Conservation (phyloP, 352 stramenopile genomes). For the Pythium phragmiticola region DNA sequence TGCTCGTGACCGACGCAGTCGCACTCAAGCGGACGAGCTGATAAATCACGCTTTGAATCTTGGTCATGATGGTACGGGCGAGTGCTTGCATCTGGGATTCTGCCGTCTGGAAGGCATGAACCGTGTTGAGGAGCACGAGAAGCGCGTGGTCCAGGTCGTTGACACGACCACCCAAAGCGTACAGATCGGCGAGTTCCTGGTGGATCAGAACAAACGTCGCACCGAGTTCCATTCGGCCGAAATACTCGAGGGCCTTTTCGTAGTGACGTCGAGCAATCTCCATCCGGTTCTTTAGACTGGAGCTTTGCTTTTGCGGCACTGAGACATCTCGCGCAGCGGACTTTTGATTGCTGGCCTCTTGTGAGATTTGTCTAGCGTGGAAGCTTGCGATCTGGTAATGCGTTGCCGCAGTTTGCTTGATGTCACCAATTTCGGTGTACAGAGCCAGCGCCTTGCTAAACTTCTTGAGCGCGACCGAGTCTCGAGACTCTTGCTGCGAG, state of each 20-base stretch:
- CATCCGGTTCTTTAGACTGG: slow-evolving; percentile 57
- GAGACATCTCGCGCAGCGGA: background rate
- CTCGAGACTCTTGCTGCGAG: slow-evolving; percentile 30
- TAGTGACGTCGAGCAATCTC: slow-evolving; percentile 84
- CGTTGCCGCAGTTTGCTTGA: slow-evolving; percentile 72
- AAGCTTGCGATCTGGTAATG: slow-evolving; percentile 88
- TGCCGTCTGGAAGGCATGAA: slow-evolving; percentile 51
- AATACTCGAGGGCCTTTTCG: slow-evolving; percentile 80
- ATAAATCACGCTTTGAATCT: slow-evolving; percentile 58
- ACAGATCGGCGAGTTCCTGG: slow-evolving; percentile 75
- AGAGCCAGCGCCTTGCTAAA: slow-evolving; percentile 77
- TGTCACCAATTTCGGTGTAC: slow-evolving; percentile 68
- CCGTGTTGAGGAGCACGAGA: slow-evolving; percentile 74
- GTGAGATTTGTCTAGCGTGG: slow-evolving; percentile 57
- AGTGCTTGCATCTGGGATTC: slow-evolving; percentile 39
- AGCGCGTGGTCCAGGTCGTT: slow-evolving; percentile 81
- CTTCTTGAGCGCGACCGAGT: slow-evolving; percentile 50
- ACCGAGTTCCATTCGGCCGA: slow-evolving; percentile 60
- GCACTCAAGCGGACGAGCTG: slow-evolving; percentile 58
- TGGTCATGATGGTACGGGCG: slow-evolving; percentile 43
- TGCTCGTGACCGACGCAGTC: background rate
- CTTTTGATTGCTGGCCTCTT: slow-evolving; percentile 28
- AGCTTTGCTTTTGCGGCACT: slow-evolving; percentile 13
- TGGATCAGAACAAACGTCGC: slow-evolving; percentile 85
- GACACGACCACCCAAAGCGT: slow-evolving; percentile 55